Percentiles rank a stretch among this genome's conserved stretches.
phyloP scores from a whole-genome alignment of 2,329 filamentous ascomycete species.

The Aspergillus glaucus region DNA sequence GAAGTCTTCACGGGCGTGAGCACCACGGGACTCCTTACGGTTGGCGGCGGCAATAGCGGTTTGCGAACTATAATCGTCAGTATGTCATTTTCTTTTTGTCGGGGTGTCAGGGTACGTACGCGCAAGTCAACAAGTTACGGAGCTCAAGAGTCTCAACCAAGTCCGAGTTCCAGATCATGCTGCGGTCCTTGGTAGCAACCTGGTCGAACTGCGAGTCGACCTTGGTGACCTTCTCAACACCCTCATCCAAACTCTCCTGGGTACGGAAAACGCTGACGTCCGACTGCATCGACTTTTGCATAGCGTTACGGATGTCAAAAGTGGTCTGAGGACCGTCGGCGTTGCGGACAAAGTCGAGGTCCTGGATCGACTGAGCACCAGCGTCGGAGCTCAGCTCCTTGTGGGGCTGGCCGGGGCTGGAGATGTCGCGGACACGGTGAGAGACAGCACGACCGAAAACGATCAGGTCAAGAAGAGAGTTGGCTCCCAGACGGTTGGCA shows the following conservation, averaged over 20 bases:
- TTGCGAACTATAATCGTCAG: slow-evolving; percentile 58
- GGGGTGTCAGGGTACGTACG: slow-evolving; percentile 54
- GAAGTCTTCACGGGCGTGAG: slow-evolving; percentile 93
- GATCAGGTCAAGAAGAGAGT: slow-evolving; percentile 94
- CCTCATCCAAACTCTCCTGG: slow-evolving; percentile 87
- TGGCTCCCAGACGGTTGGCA: slow-evolving; percentile 94
- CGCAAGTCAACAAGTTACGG: slow-evolving; percentile 92
- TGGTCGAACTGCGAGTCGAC: slow-evolving; percentile 75
- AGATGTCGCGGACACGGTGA: slow-evolving; percentile 93
- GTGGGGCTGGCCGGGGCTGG: slow-evolving; percentile 73
- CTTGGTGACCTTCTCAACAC: slow-evolving; percentile 78
- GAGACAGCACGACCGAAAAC: slow-evolving; percentile 97
- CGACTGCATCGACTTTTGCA: slow-evolving; percentile 98
- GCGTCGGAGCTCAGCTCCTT: slow-evolving; percentile 77
- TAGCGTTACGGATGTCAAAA: slow-evolving; percentile 77
- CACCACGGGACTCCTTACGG: slow-evolving; percentile 94
- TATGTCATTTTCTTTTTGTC: slow-evolving; percentile 5
- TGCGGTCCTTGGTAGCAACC: slow-evolving; percentile 93
- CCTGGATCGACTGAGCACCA: slow-evolving; percentile 77
- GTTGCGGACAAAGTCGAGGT: slow-evolving; percentile 78
- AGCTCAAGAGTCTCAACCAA: slow-evolving; percentile 94
- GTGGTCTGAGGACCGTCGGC: slow-evolving; percentile 81
- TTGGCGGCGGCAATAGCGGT: slow-evolving; percentile 85
- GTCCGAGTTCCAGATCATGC: slow-evolving; percentile 99
- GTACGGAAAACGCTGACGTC: slow-evolving; percentile 96